phyloP scores from a whole-genome alignment of 1,284 basidiomycete species.

The Trichosporon coremiiforme region DNA sequence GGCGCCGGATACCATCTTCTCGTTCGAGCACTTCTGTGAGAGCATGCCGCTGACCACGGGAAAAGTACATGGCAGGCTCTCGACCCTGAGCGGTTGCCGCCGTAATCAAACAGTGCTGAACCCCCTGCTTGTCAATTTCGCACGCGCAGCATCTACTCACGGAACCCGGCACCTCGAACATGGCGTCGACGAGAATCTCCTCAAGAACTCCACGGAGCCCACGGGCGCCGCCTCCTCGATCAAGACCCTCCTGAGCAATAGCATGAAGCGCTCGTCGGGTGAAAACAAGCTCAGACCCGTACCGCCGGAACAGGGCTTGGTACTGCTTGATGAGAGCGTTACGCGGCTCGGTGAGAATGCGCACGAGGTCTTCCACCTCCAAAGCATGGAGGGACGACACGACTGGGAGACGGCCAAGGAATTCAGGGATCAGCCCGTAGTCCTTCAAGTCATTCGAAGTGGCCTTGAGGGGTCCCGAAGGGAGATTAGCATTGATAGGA shows the following conservation, averaged over 20 bases:
- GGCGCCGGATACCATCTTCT: constrained; percentile 57
- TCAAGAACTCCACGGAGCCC: constrained; percentile 88
- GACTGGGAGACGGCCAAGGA: constrained; percentile 85
- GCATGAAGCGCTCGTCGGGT: constrained; percentile 59
- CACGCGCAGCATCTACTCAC: constrained; percentile 62
- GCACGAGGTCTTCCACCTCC: constrained; percentile 72
- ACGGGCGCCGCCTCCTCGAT: constrained; percentile 84
- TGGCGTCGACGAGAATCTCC: constrained; percentile 78
- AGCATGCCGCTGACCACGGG: constrained; percentile 62
- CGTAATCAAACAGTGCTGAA: constrained; percentile 66
- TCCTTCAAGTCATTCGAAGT: constrained; percentile 69
- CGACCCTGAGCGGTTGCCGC: constrained; percentile 62
- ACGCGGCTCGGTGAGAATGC: constrained; percentile 85
- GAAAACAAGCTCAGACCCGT: constrained; percentile 54
- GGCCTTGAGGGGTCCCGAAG: constrained; percentile 36
- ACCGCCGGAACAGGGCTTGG: constrained; percentile 66
- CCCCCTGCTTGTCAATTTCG: constrained; percentile 56
- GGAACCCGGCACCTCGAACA: constrained; percentile 78
- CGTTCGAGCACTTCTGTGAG: constrained; percentile 63
- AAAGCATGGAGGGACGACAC: constrained; percentile 79
- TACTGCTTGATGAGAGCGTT: constrained; percentile 91
- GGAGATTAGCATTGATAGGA: constrained; percentile 58
- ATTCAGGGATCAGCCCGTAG: constrained; percentile 94
- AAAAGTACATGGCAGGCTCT: constrained; percentile 64
- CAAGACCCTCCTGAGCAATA: constrained; percentile 74